phyloP scores from a whole-genome alignment of 352 stramenopile species.

The Thalassiosira sp. region DNA sequence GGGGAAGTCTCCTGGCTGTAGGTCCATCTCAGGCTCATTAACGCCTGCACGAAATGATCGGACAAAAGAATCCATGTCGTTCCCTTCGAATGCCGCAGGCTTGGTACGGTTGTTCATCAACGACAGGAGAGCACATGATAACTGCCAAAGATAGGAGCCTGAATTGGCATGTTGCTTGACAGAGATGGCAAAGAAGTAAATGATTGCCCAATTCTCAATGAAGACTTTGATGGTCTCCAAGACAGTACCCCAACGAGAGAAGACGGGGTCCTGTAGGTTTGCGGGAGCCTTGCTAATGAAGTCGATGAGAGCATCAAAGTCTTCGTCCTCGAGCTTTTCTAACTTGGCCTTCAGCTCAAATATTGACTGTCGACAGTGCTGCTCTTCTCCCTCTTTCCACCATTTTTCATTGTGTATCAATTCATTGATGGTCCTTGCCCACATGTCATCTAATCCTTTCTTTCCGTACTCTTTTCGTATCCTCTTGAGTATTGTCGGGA shows the following conservation, averaged over 20 bases:
- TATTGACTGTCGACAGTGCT: background rate
- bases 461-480: background rate
- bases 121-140: slow-evolving; percentile 9
- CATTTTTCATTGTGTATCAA: too few species aligned
- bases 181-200: slow-evolving; percentile 20
- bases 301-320: background rate
- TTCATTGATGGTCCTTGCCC: background rate
- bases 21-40: background rate
- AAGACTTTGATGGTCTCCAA: background rate
- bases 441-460: slow-evolving; percentile 1
- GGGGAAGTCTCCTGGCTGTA: slow-evolving; percentile 10
- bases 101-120: slow-evolving; percentile 22
- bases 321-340: background rate
- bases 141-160: slow-evolving; percentile 1
- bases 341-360: slow-evolving; percentile 3
- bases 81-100: background rate
- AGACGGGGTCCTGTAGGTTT: slow-evolving; percentile 24
- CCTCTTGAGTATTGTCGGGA: slow-evolving; percentile 6
- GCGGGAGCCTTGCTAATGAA: background rate
- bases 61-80: slow-evolving; percentile 9
- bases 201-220: slow-evolving; percentile 7
- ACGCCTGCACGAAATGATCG: background rate
- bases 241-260: slow-evolving; percentile 22
- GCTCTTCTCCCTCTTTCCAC: background rate
- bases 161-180: slow-evolving; percentile 7